These are phyloP conservation scores for Diplodia corticola DNA, from an alignment of 2,329 filamentous ascomycete genomes.

Conservation along the genomic window DNA sequence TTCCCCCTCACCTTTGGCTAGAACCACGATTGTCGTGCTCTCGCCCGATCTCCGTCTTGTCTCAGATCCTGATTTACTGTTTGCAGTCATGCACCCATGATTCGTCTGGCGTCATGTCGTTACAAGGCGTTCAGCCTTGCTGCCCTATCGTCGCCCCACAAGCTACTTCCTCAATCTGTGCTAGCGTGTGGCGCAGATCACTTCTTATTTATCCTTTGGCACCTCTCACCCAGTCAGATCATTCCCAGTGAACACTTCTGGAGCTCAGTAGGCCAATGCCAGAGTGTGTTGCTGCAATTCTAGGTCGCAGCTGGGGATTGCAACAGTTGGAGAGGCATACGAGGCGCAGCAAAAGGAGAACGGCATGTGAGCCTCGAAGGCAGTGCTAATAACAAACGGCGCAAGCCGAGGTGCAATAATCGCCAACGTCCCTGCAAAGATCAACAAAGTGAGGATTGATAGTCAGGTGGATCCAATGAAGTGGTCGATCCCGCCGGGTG, in stretches of 20 bases:
- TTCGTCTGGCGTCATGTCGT: not conserved
- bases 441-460: not conserved
- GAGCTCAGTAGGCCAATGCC: not conserved
- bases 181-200: not conserved
- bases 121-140: not conserved
- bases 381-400: not conserved
- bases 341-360: not conserved
- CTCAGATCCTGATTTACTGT: not conserved
- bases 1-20: not conserved
- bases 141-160: not conserved
- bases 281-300: not conserved
- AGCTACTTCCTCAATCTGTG: not conserved
- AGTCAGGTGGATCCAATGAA: not conserved
- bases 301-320: not conserved
- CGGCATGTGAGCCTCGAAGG: not conserved
- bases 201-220: not conserved
- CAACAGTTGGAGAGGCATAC: not conserved
- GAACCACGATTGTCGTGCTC: not conserved
- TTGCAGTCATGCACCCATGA: not conserved
- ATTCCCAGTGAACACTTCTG: no score
- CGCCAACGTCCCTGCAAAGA: not conserved
- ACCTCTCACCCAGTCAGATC: not conserved
- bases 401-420: not conserved
- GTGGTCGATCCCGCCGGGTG: not conserved
- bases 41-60: not conserved